Evolutionary conservation across 441 rosid genomes (phyloP), one percentile per base, ranked within the genome.

Genomic region (Viola pubescens): DNA sequence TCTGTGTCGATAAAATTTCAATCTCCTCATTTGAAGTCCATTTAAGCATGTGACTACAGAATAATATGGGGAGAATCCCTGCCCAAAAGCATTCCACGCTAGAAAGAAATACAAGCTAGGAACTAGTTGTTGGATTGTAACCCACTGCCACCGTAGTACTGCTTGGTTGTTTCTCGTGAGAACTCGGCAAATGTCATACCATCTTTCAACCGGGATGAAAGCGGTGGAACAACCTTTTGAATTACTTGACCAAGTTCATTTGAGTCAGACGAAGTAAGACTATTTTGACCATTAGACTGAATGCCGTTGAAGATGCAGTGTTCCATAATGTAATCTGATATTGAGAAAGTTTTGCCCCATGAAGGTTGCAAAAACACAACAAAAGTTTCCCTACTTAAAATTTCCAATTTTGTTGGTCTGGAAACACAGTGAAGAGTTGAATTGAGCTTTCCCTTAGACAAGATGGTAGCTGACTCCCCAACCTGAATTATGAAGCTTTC

Each of bases 141-240:
- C 39, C 98, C 98, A 11, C 76, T 74, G 62, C 82, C 87, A 62
- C 98, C 91, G 59, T 81, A 92, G 68, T 92, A 92, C 68, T 81
- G 97, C 78, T 80, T 84, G 14, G 96, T 87, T 11, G 97, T 92
- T 69, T 80, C 83, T 2, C 75, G 80, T 16, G 98, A 70, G 75
- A 89, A 89, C 70, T 89, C 90, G 2, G 94, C 86, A 77, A 92
- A 89, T 41, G 91, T 81, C 97, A 89, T 87, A 57, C 96, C 96
- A 70, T 84, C 96, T 65, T 82, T 89, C 68, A 87, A 54, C 59
- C 97, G 84, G 34, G 75, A 85, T 14, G 75, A 70, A 61, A 87
- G 89, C 45, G 87, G 89, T 48, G 97, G 97, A 56, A 89, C 81
- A 42, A 75, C 55, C 59, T 66, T 78, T 43, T 65, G 66, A 69